Conservation (phyloP, 176 grass and related monocot species). For the Cenchrus purpureus region DNA sequence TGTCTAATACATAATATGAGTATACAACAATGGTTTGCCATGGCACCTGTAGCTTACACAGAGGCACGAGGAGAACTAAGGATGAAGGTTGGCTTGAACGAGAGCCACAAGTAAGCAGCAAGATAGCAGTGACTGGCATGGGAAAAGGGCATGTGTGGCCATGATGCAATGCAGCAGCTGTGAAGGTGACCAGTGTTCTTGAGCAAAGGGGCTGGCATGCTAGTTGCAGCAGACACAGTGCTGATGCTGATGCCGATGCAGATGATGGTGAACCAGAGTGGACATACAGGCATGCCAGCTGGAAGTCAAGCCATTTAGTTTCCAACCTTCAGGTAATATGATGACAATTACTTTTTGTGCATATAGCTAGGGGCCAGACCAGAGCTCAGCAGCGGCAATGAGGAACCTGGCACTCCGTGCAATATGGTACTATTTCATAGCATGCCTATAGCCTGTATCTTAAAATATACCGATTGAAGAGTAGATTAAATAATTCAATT, state of each 20-base stretch:
- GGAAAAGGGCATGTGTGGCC: neutral
- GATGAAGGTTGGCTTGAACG: neutral
- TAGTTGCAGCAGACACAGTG: neutral
- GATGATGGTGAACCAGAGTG: neutral
- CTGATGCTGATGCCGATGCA: neutral
- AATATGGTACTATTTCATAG: neutral
- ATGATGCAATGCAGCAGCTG: neutral
- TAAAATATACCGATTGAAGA: neutral
- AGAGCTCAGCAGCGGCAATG: neutral
- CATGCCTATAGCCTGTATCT: neutral
- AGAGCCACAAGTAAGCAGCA: neutral
- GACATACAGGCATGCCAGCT: neutral
- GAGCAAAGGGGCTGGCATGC: neutral
- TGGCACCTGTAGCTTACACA: slow-evolving; percentile 5
- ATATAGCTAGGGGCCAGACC: neutral
- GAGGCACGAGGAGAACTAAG: neutral
- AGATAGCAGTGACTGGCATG: neutral
- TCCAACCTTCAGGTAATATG: neutral
- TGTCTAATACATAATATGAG: neutral
- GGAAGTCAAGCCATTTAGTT: neutral
- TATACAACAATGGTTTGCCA: slow-evolving; percentile 5
- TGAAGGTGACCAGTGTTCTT: neutral
- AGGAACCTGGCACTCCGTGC: neutral
- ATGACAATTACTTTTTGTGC: neutral
- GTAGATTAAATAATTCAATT: neutral